Percentiles rank a stretch among this genome's conserved stretches.
Evolutionary conservation across 2,329 filamentous ascomycete species (phyloP).

Genomic region (Neocucurbitaria cava): DNA sequence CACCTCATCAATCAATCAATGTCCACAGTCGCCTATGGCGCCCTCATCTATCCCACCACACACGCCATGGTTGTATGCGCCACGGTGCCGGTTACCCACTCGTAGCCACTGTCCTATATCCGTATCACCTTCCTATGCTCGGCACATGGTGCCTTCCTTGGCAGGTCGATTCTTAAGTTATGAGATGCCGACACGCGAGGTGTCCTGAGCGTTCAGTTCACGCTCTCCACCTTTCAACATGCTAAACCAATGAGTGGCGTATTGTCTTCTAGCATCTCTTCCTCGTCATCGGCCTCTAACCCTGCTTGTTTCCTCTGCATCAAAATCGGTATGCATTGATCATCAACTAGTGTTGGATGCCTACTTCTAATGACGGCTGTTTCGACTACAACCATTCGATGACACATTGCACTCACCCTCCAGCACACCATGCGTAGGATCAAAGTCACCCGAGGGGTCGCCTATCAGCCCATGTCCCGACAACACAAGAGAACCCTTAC

Average conservation of each 20-base stretch:
- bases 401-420: background rate
- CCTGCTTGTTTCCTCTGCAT: background rate
- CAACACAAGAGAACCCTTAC: constrained; percentile 37
- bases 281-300: background rate
- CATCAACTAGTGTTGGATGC: background rate
- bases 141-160: constrained; percentile 19
- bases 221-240: constrained; percentile 6
- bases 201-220: constrained; percentile 16
- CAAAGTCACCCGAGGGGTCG: constrained; percentile 29
- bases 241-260: constrained; percentile 4
- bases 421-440: constrained; percentile 38
- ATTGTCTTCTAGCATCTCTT: constrained; percentile 1
- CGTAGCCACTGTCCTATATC: background rate
- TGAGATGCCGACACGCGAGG: constrained; percentile 12
- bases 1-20: background rate
- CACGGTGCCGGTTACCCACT: background rate
- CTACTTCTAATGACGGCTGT: background rate
- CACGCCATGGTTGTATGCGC: background rate
- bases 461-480: constrained; percentile 37
- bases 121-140: constrained; percentile 9
- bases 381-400: background rate
- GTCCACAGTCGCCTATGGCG: background rate
- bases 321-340: background rate
- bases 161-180: constrained; percentile 11
- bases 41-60: background rate